Conservation (phyloP, 108 stramenopile species). For the Discostella pseudostelligera region DNA sequence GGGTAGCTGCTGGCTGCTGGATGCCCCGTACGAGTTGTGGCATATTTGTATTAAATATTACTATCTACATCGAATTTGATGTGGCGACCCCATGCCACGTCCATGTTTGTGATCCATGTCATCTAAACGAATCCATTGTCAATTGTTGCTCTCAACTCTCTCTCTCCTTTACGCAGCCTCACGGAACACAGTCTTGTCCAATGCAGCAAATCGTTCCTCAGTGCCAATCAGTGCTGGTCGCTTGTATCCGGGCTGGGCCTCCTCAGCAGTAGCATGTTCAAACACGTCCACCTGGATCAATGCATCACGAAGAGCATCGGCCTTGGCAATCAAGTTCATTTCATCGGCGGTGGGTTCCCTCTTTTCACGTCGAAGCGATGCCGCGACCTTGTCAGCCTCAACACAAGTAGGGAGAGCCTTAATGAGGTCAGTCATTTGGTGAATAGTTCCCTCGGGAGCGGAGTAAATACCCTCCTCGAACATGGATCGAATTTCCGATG, state of each 20-base stretch:
- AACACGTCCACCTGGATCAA: constrained; percentile 95
- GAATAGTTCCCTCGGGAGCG: constrained; percentile 78
- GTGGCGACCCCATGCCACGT: not conserved
- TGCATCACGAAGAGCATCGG: constrained; percentile 92
- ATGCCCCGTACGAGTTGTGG: too few relatives aligned
- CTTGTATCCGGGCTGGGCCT: constrained; percentile 73
- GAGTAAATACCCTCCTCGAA: constrained; percentile 82
- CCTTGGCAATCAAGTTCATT: constrained; percentile 88
- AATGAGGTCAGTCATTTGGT: constrained; percentile 85
- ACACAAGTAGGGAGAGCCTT: constrained; percentile 89
- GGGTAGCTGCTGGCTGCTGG: too few relatives aligned
- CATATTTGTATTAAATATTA: too few relatives aligned
- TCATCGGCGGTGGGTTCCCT: constrained; percentile 90
- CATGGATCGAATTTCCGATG: constrained; percentile 79
- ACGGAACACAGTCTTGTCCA: constrained; percentile 79
- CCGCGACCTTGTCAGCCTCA: constrained; percentile 91
- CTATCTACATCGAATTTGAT: not conserved
- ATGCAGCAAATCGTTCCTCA: constrained; percentile 69
- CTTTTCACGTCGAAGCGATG: constrained; percentile 87
- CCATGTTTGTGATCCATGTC: too few relatives aligned
- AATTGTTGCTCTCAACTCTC: too few relatives aligned
- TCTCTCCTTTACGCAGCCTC: constrained; percentile 37
- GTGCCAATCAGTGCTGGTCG: constrained; percentile 85
- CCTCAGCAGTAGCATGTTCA: constrained; percentile 72
- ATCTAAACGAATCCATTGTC: too few relatives aligned